Percentiles rank a stretch among this genome's conserved stretches.
Conservation (phyloP, 2,329 filamentous ascomycete genomes). For the Penicillium decumbens region DNA sequence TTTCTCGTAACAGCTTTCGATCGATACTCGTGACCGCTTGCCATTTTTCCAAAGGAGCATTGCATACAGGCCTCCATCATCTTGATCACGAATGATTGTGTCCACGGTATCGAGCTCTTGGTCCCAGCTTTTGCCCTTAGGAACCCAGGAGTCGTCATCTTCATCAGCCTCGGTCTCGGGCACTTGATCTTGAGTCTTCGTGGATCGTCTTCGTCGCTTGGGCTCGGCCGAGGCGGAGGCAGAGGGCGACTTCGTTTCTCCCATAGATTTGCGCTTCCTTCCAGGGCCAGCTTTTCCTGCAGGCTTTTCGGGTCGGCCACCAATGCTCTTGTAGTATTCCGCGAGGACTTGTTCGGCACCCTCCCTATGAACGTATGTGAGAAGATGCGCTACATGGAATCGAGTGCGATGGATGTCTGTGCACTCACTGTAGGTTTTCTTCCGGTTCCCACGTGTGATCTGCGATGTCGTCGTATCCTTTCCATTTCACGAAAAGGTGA, state of each 20-base stretch:
- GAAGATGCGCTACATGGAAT: conserved; percentile 1
- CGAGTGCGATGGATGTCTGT: background rate
- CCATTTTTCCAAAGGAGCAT: conserved; percentile 45
- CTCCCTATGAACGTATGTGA: conserved; percentile 27
- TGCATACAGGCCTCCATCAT: conserved; percentile 33
- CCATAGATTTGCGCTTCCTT: conserved; percentile 36
- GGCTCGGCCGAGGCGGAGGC: conserved; percentile 19
- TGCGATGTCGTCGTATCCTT: conserved; percentile 41
- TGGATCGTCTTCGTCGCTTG: conserved; percentile 30
- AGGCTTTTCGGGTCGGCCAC: conserved; percentile 38
- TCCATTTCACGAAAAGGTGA: conserved; percentile 46
- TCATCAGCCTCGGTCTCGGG: conserved; percentile 19
- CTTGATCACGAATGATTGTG: conserved; percentile 40
- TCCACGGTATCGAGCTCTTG: conserved; percentile 40
- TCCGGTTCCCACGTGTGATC: conserved; percentile 47
- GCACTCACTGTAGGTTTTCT: conserved; percentile 40
- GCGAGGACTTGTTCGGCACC: conserved; percentile 39
- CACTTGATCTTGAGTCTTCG: conserved; percentile 12
- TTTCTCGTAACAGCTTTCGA: conserved; percentile 40
- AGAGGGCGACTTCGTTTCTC: conserved; percentile 25
- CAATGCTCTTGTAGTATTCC: conserved; percentile 41
- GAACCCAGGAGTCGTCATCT: conserved; percentile 35
- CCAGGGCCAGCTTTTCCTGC: conserved; percentile 17
- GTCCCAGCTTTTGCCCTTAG: conserved; percentile 43
- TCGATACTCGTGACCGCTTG: conserved; percentile 41